Evolutionary conservation across 108 stramenopile genomes (phyloP).

Genomic region (Nitzschia sp.): DNA sequence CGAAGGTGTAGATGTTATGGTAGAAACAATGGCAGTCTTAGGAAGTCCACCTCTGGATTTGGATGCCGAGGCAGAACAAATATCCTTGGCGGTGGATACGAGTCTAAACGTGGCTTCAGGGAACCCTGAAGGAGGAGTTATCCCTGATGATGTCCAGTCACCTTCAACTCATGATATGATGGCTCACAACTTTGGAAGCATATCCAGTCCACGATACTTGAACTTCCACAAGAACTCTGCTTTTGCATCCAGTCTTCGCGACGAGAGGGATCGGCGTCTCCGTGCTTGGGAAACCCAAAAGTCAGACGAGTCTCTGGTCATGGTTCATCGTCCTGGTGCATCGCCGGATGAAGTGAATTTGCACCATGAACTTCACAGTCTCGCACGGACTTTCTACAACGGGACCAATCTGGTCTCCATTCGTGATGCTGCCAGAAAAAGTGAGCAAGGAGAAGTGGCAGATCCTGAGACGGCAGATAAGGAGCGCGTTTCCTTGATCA

Average conservation of each 20-base stretch:
- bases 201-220: slow-evolving; percentile 57
- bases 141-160: not conserved
- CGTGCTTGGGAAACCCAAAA: slow-evolving; percentile 56
- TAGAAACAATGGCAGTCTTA: slow-evolving; percentile 71
- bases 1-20: slow-evolving; percentile 73
- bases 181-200: slow-evolving; percentile 17
- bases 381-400: slow-evolving; percentile 67
- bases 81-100: not conserved
- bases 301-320: slow-evolving; percentile 32
- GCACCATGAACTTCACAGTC: slow-evolving; percentile 69
- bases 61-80: slow-evolving; percentile 12
- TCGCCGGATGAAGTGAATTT: slow-evolving; percentile 41
- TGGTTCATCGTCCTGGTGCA: slow-evolving; percentile 51
- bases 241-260: slow-evolving; percentile 71
- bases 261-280: slow-evolving; percentile 64
- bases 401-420: slow-evolving; percentile 66
- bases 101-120: not conserved
- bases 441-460: slow-evolving; percentile 22
- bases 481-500: slow-evolving; percentile 42
- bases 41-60: slow-evolving; percentile 51
- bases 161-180: slow-evolving; percentile 10
- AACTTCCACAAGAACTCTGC: slow-evolving; percentile 74
- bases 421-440: slow-evolving; percentile 45
- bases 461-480: not conserved
- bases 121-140: not conserved